These are phyloP conservation scores for Umbilicus rupestris DNA, from an alignment of 164 flowering plant species.

Conservation along the genomic window DNA sequence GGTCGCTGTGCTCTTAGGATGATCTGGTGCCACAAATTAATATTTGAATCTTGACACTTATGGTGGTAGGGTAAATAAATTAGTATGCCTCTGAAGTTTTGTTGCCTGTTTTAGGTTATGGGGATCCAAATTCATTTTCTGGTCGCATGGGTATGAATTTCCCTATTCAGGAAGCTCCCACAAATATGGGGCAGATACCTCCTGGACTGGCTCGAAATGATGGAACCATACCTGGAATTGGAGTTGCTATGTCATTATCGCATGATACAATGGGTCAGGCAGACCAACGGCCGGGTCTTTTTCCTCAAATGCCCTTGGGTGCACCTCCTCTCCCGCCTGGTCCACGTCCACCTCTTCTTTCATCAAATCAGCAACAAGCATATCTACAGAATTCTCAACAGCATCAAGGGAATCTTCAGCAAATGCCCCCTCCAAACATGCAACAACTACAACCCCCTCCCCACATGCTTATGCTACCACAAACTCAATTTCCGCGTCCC, in stretches of 20 bases:
- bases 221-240: slow-evolving; percentile 94
- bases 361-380: slow-evolving; percentile 49
- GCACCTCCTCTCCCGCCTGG: slow-evolving; percentile 98
- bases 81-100: not conserved
- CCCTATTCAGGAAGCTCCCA: slow-evolving; percentile 49
- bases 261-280: slow-evolving; percentile 65
- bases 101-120: slow-evolving; percentile 46
- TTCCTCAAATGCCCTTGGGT: slow-evolving; percentile 48
- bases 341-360: slow-evolving; percentile 82
- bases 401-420: slow-evolving; percentile 50
- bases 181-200: slow-evolving; percentile 81
- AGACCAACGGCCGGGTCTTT: slow-evolving; percentile 57
- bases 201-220: slow-evolving; percentile 78
- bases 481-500: slow-evolving; percentile 73
- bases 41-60: not conserved
- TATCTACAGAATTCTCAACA: slow-evolving; percentile 74
- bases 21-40: not conserved
- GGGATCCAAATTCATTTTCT: slow-evolving; percentile 59
- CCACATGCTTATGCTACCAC: slow-evolving; percentile 52
- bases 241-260: slow-evolving; percentile 83
- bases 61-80: not conserved
- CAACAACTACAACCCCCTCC: slow-evolving; percentile 69
- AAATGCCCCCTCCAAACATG: slow-evolving; percentile 61
- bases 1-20: not conserved
- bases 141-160: slow-evolving; percentile 59